A percentile compares a stretch with the other conserved stretches of the same genome.
These are phyloP conservation scores for Phytopythium cucurbitacearum DNA, from an alignment of 352 stramenopile species.

Conservation along the genomic window DNA sequence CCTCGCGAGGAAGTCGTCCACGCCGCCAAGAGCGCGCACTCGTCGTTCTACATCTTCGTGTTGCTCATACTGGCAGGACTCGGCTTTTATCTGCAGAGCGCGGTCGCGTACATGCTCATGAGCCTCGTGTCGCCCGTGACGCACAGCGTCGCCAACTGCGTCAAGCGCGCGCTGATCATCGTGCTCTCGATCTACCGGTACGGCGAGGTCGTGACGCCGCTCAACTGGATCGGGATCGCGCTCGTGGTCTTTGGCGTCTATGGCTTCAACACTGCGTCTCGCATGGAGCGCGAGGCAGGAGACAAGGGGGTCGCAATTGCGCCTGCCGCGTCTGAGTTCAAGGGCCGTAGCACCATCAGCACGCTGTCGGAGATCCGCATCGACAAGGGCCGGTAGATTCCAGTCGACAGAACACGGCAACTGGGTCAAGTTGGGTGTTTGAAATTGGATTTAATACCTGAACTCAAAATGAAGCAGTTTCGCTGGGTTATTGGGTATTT, in stretches of 20 bases:
- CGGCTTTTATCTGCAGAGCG: conserved; percentile 89
- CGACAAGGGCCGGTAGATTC: conserved; percentile 32
- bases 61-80: conserved; percentile 66
- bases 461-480: too few species aligned
- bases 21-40: conserved; percentile 23
- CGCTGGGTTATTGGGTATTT: background rate
- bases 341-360: conserved; percentile 43
- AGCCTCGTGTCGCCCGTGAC: conserved; percentile 88
- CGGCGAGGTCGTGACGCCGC: conserved; percentile 76
- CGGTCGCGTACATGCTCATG: conserved; percentile 90
- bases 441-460: too few species aligned
- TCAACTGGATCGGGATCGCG: conserved; percentile 83
- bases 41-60: conserved; percentile 38
- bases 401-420: background rate
- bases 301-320: conserved; percentile 26
- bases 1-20: conserved; percentile 20
- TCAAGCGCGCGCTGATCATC: conserved; percentile 89
- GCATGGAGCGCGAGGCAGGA: conserved; percentile 45
- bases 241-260: conserved; percentile 89
- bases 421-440: background rate
- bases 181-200: conserved; percentile 90
- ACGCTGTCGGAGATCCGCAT: conserved; percentile 66
- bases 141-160: conserved; percentile 89
- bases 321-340: conserved; percentile 13
- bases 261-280: conserved; percentile 73